phyloP scores from a whole-genome alignment of 2,329 filamentous ascomycete genomes.

The Aspergillus sp. region DNA sequence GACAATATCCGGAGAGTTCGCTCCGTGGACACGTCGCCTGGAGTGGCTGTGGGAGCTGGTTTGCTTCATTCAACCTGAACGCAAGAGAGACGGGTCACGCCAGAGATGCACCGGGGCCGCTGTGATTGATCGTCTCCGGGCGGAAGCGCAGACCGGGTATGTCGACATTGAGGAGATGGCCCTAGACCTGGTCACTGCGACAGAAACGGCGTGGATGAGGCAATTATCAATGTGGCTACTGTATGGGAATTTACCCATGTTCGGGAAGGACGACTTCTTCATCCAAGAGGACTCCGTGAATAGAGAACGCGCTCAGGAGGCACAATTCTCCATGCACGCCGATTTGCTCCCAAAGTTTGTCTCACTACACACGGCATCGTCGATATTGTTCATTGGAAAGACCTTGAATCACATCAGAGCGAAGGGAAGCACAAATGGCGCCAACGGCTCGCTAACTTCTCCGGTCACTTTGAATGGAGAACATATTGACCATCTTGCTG shows the following conservation, averaged over 20 bases:
- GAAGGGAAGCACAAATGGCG: conserved; percentile 26
- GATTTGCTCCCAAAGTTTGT: conserved; percentile 71
- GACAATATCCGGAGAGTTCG: conserved; percentile 71
- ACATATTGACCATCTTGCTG: conserved; percentile 51
- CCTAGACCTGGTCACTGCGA: conserved; percentile 60
- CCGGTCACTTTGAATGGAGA: conserved; percentile 48
- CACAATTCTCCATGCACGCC: conserved; percentile 50
- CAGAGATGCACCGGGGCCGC: conserved; percentile 55
- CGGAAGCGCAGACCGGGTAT: conserved; percentile 78
- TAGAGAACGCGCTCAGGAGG: conserved; percentile 35
- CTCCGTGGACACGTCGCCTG: conserved; percentile 74
- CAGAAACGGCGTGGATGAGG: conserved; percentile 84
- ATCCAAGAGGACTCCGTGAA: conserved; percentile 44
- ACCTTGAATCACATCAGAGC: conserved; percentile 75
- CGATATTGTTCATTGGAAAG: conserved; percentile 83
- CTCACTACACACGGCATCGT: conserved; percentile 60
- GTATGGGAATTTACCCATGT: conserved; percentile 71
- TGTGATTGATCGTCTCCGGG: conserved; percentile 67
- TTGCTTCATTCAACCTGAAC: conserved; percentile 53
- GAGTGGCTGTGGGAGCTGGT: conserved; percentile 75
- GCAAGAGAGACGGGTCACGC: conserved; percentile 16
- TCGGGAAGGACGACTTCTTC: conserved; percentile 80
- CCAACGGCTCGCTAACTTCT: conserved; percentile 36
- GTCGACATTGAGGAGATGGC: conserved; percentile 72
- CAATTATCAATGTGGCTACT: conserved; percentile 85